Base-by-base conservation (phyloP, 148 eudicot genomes). In the Beta vulgaris region DNA sequence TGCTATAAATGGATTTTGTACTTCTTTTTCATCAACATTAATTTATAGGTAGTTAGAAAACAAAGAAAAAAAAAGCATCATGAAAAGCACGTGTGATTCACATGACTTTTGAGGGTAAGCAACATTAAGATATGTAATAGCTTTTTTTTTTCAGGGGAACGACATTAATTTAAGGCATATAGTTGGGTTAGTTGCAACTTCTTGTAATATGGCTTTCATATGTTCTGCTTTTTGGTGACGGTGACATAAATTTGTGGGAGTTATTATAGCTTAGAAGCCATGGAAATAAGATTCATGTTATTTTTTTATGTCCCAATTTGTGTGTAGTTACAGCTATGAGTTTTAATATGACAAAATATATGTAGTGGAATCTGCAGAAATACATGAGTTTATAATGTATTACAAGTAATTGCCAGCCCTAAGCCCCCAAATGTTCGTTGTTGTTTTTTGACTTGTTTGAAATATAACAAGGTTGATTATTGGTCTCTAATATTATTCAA, bases 81-180 rank as follows among this genome's bases (percentile, higher is more conserved):
- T 73, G 68, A 73, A 48, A 73, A 61, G 58, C 76, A 60, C 12
- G 76, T 60, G 69, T 74, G n/a, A 37, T n/a, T 62, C 77, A 73
- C 77, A 62, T 3, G 77, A 62, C 36, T 74, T 32, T 6, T 46
- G 15, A 63, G 59, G 35, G 7, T 5, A 21, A 32, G 12, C 4
- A 32, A 32, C 21, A 68, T 4, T 19, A 71, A 2, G 4, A 51
- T 3, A 67, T 67, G 7, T 54, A 19, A 26, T 54, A n/a, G n/a
- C n/a, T n/a, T n/a, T n/a, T n/a, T n/a, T n/a, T n/a, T n/a, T n/a
- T n/a, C n/a, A n/a, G n/a, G n/a, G n/a, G n/a, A n/a, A n/a, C n/a
- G n/a, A n/a, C n/a, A n/a, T n/a, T n/a, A n/a, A n/a, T n/a, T n/a
- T n/a, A n/a, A n/a, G n/a, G n/a, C n/a, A n/a, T n/a, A n/a, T n/a